Base-by-base conservation (phyloP, 2,329 filamentous ascomycete species). In the Fusarium sp. region DNA sequence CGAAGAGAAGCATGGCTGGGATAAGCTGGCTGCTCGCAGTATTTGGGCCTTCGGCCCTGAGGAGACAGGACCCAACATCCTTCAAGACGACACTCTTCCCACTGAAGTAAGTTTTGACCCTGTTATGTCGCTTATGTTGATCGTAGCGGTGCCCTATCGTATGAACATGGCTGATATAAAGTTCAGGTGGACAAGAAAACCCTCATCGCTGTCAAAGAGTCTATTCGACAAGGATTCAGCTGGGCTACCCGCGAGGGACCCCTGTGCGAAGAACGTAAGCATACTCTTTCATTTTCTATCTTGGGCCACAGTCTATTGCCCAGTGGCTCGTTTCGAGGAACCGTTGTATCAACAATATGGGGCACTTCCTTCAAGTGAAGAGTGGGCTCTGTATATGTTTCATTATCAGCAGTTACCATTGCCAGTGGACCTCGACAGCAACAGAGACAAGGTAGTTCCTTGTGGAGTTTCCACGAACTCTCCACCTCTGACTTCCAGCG, bases 21-120 rank as follows among this genome's bases (percentile, higher is more conserved):
- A 99, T 83, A 90, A 98, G 77, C 87, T 99, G 70, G 95, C 96
- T 18, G 94, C 94, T 29, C 89, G 96, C 77, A 98, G 95, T 79
- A 97, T 99, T 78, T 99, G 96, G 96, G 96, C 96, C 3, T 99
- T 99, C 83, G 96, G 96, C 5, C 96, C 96, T 7, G 95, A 98
- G 65, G 96, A 99, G 73, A 92, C 91, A 85, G 93, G 95, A 1
- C 94, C 96, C 10, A 99, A 99, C 81, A 96, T 99, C 73, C 85
- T 99, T 54, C 95, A 98, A 82, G 96, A 99, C 81, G 96, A 99
- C 81, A 99, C 96, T 22, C 86, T 99, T 22, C 95, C 95, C 7
- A 94, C 93, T 29, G 95, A 98, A 81, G 89, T 90, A 82, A 81
- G 88, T 57, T 53, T 54, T n/a, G 39, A 18, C 50, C 33, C 50